These are phyloP conservation scores for Porcisia hertigi DNA, from an alignment of 208 protist species.

Conservation along the genomic window DNA sequence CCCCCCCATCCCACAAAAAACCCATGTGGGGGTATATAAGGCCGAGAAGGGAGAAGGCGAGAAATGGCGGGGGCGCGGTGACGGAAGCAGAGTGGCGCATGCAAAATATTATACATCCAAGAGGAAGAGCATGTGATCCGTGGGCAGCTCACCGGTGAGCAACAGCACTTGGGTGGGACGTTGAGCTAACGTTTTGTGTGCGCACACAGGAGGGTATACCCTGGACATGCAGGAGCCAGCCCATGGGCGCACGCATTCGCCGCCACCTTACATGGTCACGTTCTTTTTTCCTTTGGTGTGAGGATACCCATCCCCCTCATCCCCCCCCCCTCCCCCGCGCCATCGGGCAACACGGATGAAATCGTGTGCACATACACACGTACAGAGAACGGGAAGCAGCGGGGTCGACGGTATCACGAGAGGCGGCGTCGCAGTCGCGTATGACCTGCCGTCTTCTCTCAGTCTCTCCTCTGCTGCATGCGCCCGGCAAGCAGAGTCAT, in stretches of 20 bases:
- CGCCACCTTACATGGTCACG: not conserved
- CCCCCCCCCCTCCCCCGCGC: no score
- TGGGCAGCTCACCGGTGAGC: not conserved
- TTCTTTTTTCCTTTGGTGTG: not conserved
- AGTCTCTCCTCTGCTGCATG: constrained; percentile 23
- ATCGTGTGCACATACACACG: not conserved
- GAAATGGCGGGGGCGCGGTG: not conserved
- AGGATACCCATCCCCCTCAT: no score
- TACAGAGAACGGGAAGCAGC: not conserved
- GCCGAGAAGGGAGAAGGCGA: not conserved
- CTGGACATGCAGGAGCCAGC: not conserved
- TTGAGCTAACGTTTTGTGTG: not conserved
- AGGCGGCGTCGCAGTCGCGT: not conserved
- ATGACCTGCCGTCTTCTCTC: not conserved
- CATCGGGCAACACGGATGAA: no score
- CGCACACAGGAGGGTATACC: not conserved
- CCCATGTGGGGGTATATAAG: no score
- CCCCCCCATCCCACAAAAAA: not conserved
- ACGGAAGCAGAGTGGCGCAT: not conserved
- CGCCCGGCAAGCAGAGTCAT: constrained; percentile 67
- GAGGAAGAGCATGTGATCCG: not conserved
- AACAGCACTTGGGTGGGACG: not conserved
- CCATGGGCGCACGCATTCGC: not conserved
- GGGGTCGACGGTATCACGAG: not conserved
- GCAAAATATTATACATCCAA: not conserved